Evolutionary conservation across 208 protist species (phyloP).

Genomic region (Trypanosoma vivax): DNA sequence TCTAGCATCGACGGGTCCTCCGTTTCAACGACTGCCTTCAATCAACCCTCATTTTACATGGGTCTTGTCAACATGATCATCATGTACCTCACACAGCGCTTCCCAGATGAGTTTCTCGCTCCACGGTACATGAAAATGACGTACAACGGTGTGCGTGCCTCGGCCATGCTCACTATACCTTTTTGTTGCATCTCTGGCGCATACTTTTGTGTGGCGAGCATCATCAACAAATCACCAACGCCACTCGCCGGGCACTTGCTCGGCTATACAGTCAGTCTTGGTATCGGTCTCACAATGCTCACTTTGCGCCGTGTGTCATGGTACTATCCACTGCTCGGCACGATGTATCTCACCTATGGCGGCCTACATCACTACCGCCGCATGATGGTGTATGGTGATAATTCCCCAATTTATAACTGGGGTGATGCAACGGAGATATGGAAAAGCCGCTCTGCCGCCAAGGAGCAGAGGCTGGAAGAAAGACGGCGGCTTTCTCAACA

Average conservation of each 20-base stretch:
- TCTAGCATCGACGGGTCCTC: slow-evolving; percentile 65
- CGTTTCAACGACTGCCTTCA: slow-evolving; percentile 64
- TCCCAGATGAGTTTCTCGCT: slow-evolving; percentile 77
- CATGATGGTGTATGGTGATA: slow-evolving; percentile 83
- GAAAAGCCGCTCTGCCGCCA: slow-evolving; percentile 27
- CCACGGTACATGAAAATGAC: slow-evolving; percentile 66
- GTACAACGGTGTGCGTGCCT: slow-evolving; percentile 70
- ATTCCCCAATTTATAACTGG: slow-evolving; percentile 79
- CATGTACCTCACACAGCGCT: slow-evolving; percentile 73
- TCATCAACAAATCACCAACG: slow-evolving; percentile 43
- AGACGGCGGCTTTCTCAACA: slow-evolving; percentile 25
- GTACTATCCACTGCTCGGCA: slow-evolving; percentile 79
- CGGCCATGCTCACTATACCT: slow-evolving; percentile 64
- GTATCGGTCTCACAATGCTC: slow-evolving; percentile 58
- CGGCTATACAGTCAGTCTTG: slow-evolving; percentile 61
- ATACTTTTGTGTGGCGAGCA: slow-evolving; percentile 70
- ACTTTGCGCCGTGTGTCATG: slow-evolving; percentile 66
- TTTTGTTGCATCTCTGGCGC: slow-evolving; percentile 67
- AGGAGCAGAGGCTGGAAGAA: slow-evolving; percentile 13
- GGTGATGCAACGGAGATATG: slow-evolving; percentile 52
- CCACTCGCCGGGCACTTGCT: slow-evolving; percentile 63
- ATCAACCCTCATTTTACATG: slow-evolving; percentile 79
- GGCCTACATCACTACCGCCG: slow-evolving; percentile 81
- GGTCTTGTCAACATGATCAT: slow-evolving; percentile 59
- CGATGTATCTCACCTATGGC: slow-evolving; percentile 75